Evolutionary conservation across 192 early-diverging fungal species (phyloP), one percentile per base, ranked within the genome.

Genomic region (Podila clonocystis): DNA sequence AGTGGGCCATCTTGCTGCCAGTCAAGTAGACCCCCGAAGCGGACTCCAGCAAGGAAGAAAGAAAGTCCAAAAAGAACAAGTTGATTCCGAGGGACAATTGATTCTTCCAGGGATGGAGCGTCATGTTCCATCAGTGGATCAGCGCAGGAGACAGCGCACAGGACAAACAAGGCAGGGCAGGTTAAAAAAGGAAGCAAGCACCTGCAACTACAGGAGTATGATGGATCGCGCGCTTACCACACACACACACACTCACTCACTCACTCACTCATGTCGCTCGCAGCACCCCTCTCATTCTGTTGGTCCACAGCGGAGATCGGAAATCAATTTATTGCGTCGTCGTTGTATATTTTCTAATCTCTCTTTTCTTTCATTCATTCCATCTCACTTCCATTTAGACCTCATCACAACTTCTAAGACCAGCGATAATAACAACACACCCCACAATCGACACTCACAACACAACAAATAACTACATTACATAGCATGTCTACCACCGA

Each of bases 401-500:
- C 50, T 22, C 64, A 65, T 45, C 41, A 22, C 28, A 28, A 30
- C 52, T 17, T 8, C 33, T 15, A 20, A 13, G n/a, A 49, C 12
- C 28, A 28, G 34, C 30, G 38, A 73, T 45, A 29, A 73, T 58
- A 64, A 38, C 72, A 19, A 62, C 63, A 67, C 7, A 24, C 62
- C 24, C 17, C 58, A 15, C 45, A 15, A 75, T 58, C 62, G 66
- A 76, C 72, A 68, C 61, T 17, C 20, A 55, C 2, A 24, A 24
- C n/a, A 22, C 52, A 45, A 45, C 41, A 1, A 12, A 67, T 26
- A 20, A 22, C n/a, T 22, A 22, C 22, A 55, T 22, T 55, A 24
- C n/a, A 55, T 55, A 65, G 30, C 22, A 70, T 75, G 61, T 67
- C 67, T 28, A 29, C 57, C 50, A 50, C 58, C 60, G 31, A 55